Evolutionary conservation across 208 protist species (phyloP).

Genomic region (Trypanosoma rangeli): DNA sequence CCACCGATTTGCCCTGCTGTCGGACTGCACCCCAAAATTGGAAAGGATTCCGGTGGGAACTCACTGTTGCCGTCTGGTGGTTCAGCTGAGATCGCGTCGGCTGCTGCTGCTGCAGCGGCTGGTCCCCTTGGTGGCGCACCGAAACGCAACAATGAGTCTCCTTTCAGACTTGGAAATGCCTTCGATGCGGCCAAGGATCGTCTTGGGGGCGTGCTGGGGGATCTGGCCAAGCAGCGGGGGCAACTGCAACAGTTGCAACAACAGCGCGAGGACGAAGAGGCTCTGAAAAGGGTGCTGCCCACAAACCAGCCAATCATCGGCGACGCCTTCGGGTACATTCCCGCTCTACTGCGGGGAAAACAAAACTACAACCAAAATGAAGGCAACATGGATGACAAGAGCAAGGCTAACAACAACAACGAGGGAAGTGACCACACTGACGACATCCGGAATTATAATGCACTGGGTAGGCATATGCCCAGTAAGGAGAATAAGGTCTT

Average conservation of each 20-base stretch:
- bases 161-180: constrained; percentile 15
- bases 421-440: neutral
- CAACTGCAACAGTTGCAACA: neutral
- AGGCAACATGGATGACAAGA: neutral
- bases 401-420: constrained; percentile 5
- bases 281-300: neutral
- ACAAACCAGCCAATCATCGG: neutral
- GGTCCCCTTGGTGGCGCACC: constrained; percentile 8
- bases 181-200: neutral
- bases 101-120: neutral
- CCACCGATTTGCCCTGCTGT: constrained; percentile 16
- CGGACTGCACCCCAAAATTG: neutral
- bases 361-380: constrained; percentile 3
- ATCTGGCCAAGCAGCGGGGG: neutral
- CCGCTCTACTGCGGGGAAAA: constrained; percentile 15
- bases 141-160: constrained; percentile 22
- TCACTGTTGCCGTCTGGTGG: neutral
- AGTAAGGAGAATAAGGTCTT: neutral
- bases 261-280: neutral
- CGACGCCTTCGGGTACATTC: constrained; percentile 4
- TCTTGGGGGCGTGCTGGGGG: neutral
- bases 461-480: neutral
- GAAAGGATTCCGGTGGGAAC: no score
- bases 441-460: neutral
- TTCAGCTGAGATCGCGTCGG: neutral